These are phyloP conservation scores for Suillus lakei DNA, from an alignment of 768 basidiomycete species.

Conservation along the genomic window DNA sequence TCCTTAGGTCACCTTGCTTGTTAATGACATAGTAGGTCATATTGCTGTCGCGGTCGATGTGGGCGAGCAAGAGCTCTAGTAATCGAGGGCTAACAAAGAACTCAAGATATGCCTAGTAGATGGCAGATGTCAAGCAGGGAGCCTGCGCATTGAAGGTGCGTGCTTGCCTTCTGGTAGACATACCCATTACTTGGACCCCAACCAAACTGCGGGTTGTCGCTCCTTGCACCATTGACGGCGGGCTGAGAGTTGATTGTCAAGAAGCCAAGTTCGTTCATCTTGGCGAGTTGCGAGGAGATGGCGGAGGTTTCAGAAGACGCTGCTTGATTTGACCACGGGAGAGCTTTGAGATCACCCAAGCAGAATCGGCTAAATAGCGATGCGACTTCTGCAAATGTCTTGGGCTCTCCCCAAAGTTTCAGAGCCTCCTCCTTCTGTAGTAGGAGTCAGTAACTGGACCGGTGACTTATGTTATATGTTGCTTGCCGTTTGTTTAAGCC, in stretches of 20 bases:
- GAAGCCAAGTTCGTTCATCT: constrained; percentile 91
- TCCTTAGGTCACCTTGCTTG: constrained; percentile 90
- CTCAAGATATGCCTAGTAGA: constrained; percentile 85
- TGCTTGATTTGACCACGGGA: constrained; percentile 96
- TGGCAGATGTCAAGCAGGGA: constrained; percentile 10
- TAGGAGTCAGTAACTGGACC: constrained; percentile 13
- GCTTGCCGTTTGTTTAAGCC: constrained; percentile 84
- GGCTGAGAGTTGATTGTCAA: constrained; percentile 98
- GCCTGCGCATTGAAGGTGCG: background rate
- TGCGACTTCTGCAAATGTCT: constrained; percentile 64
- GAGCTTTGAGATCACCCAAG: constrained; percentile 64
- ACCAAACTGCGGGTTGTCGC: constrained; percentile 84
- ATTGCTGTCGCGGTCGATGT: constrained; percentile 85
- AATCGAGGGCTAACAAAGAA: constrained; percentile 87
- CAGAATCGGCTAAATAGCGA: constrained; percentile 88
- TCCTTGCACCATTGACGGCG: constrained; percentile 87
- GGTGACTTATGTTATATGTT: background rate
- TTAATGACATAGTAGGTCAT: constrained; percentile 99
- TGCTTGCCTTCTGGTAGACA: constrained; percentile 88
- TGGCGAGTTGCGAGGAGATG: constrained; percentile 78
- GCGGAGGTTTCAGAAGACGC: constrained; percentile 81
- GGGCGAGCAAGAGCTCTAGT: constrained; percentile 70
- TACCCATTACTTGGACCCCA: constrained; percentile 96
- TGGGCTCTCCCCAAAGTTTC: constrained; percentile 87
- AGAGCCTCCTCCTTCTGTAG: constrained; percentile 83